Evolutionary conservation across 2,329 filamentous ascomycete species (phyloP).

Genomic region (Magnaporthiopsis rhizophila): DNA sequence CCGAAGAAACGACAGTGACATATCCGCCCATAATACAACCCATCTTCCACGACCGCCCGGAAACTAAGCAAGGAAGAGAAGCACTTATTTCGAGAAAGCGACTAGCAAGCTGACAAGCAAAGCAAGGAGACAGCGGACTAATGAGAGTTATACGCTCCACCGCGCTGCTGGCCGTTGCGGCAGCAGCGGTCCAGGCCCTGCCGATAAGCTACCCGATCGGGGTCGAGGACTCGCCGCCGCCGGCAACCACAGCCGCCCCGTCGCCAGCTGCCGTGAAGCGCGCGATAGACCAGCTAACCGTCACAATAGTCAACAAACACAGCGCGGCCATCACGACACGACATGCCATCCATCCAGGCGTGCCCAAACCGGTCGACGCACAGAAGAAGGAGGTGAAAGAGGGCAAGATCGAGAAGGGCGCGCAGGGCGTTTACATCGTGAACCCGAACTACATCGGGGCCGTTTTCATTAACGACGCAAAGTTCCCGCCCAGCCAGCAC

Average conservation of each 20-base stretch:
- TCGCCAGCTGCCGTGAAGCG: neutral
- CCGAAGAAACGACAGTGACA: too few species aligned
- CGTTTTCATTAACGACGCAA: constrained; percentile 5
- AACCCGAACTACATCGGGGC: neutral
- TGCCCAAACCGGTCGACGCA: neutral
- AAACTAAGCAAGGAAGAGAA: too few species aligned
- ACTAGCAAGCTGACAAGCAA: too few species aligned
- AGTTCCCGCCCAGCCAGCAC: neutral
- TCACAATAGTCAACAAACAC: neutral
- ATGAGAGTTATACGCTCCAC: too few species aligned
- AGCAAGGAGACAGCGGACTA: too few species aligned
- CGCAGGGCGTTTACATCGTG: neutral
- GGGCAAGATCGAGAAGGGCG: constrained; percentile 1
- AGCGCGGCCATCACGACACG: constrained; percentile 3
- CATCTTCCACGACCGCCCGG: too few species aligned
- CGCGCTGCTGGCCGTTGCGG: too few species aligned
- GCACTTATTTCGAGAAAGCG: too few species aligned
- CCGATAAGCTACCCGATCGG: too few species aligned
- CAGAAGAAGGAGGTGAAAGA: neutral
- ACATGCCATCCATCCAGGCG: constrained; percentile 1
- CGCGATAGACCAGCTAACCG: neutral
- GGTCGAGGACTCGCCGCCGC: neutral
- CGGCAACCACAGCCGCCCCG: neutral
- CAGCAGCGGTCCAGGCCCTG: too few species aligned
- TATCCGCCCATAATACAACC: too few species aligned